phyloP scores from a whole-genome alignment of 2,329 filamentous ascomycete genomes.

The Balansia obtecta region DNA sequence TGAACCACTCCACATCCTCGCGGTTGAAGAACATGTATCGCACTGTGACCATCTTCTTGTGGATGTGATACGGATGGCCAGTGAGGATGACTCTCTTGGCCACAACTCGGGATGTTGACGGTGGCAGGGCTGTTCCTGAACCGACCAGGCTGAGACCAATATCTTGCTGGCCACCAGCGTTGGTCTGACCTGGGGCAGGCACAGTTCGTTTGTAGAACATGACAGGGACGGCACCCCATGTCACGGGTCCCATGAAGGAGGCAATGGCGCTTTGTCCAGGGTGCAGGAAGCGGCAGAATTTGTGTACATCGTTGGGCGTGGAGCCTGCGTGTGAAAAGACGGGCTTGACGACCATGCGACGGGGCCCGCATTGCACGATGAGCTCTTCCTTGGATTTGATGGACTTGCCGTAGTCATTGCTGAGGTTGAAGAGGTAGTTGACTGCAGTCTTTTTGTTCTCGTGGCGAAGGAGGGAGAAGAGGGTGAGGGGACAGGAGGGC shows the following conservation, averaged over 20 bases:
- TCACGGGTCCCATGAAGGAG: constrained; percentile 78
- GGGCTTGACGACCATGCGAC: constrained; percentile 78
- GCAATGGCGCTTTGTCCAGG: constrained; percentile 83
- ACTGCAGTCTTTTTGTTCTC: constrained; percentile 88
- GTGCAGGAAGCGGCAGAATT: constrained; percentile 85
- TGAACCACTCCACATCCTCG: constrained; percentile 95
- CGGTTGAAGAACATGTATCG: constrained; percentile 99
- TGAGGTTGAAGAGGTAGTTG: constrained; percentile 82
- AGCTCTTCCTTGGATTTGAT: constrained; percentile 88
- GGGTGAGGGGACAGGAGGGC: constrained; percentile 45
- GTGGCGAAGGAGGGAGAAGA: constrained; percentile 83
- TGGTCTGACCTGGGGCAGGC: constrained; percentile 26
- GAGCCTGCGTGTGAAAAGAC: constrained; percentile 82
- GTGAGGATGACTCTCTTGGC: constrained; percentile 91
- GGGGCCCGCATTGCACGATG: constrained; percentile 80
- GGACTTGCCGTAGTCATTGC: constrained; percentile 60
- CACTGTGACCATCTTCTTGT: constrained; percentile 93
- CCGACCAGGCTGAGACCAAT: constrained; percentile 59
- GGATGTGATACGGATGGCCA: constrained; percentile 95
- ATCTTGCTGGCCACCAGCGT: constrained; percentile 31
- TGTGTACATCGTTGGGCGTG: constrained; percentile 94
- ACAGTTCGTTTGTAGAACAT: constrained; percentile 66
- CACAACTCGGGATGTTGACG: constrained; percentile 65
- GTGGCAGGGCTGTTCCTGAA: constrained; percentile 76
- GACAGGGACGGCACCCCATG: constrained; percentile 83